Evolutionary conservation across 2,329 filamentous ascomycete species (phyloP).

Genomic region (Fusarium torulosum): DNA sequence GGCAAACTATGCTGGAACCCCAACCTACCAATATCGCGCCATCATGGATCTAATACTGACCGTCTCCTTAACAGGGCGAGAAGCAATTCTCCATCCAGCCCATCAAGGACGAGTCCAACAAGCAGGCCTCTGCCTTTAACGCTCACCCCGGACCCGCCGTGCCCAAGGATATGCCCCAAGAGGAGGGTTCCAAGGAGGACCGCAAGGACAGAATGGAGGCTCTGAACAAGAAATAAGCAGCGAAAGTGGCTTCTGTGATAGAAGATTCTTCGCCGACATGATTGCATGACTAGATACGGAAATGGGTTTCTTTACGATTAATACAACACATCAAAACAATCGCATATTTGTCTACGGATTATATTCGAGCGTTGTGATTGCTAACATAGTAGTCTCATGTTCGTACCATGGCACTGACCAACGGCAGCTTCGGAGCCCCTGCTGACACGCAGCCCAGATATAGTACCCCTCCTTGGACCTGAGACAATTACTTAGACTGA

Average conservation of each 20-base stretch:
- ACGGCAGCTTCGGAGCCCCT: slow-evolving; percentile 29
- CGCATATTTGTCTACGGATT: neutral
- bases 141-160: slow-evolving; percentile 71
- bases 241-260: neutral
- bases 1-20: neutral
- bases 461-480: slow-evolving; percentile 20
- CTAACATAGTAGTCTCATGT: slow-evolving; percentile 22
- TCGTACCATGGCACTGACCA: slow-evolving; percentile 32
- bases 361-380: slow-evolving; percentile 4
- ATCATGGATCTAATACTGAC: slow-evolving; percentile 18
- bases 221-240: slow-evolving; percentile 67
- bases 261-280: slow-evolving; percentile 22
- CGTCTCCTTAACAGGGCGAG: slow-evolving; percentile 51
- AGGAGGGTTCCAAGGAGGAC: slow-evolving; percentile 77
- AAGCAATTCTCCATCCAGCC: slow-evolving; percentile 62
- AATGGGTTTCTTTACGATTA: slow-evolving; percentile 22
- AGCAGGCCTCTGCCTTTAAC: slow-evolving; percentile 64
- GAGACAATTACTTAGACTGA: slow-evolving; percentile 10
- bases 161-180: slow-evolving; percentile 64
- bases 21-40: neutral
- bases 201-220: slow-evolving; percentile 73
- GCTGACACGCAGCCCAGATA: slow-evolving; percentile 28
- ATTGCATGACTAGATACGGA: slow-evolving; percentile 42
- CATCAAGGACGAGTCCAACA: slow-evolving; percentile 58
- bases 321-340: slow-evolving; percentile 24